Evolutionary conservation across 2,329 filamentous ascomycete genomes (phyloP).

Genomic region (Pseudogymnoascus sp.): DNA sequence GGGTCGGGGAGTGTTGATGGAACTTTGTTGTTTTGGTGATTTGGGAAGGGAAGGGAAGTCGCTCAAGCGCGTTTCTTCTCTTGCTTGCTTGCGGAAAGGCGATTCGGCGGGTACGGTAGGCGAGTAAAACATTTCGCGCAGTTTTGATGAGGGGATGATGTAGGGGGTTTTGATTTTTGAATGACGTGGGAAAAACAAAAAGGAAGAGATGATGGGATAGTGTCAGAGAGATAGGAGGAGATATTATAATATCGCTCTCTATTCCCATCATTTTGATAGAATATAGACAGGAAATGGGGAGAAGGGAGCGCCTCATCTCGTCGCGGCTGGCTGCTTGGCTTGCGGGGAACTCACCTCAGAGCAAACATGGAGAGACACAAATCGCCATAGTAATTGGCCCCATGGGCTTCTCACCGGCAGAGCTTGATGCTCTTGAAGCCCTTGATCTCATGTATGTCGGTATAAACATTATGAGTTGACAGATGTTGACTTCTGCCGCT

Average conservation of each 20-base stretch:
- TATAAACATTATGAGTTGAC: constrained; percentile 5
- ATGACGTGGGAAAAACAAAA: background rate
- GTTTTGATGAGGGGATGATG: background rate
- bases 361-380: background rate
- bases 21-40: constrained; percentile 10
- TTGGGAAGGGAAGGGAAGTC: background rate
- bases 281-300: background rate
- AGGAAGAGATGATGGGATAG: background rate
- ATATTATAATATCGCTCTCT: background rate
- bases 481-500: background rate
- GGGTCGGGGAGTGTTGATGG: background rate
- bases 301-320: background rate
- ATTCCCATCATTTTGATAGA: background rate
- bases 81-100: constrained; percentile 7
- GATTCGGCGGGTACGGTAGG: background rate
- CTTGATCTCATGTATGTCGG: background rate
- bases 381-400: background rate
- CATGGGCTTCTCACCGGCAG: background rate
- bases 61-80: constrained; percentile 9
- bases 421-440: background rate
- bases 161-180: background rate
- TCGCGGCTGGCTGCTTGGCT: background rate
- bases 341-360: background rate
- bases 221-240: background rate
- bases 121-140: constrained; percentile 3